Evolutionary conservation across 1,139 yeast genomes (phyloP), one percentile per base, ranked within the genome.

Genomic region (Kodamaea fungicola): DNA sequence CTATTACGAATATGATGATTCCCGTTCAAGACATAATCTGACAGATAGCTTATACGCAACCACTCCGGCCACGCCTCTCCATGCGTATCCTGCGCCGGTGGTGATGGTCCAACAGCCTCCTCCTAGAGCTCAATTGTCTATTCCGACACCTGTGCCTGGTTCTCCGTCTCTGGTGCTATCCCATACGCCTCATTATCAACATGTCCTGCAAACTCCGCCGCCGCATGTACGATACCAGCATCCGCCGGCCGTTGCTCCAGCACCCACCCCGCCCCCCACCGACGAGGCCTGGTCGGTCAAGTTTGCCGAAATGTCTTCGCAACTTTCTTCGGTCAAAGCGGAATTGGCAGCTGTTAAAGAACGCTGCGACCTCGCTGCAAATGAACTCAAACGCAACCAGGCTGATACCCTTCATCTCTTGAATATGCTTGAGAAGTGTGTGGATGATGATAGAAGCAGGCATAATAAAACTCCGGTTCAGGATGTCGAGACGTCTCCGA

Each of bases 401-500:
- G 47, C 63, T 35, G 83, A 78, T 47, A 62, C 76, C 54, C 67
- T 78, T 2, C 65, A 66, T 25, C 41, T 78, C 4, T 50, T 78
- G 28, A 83, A 78, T 33, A 51, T 72, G 33, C 47, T 77, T 33
- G 75, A 71, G 37, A 68, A 57, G 31, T 43, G 54, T 21, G 36
- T 48, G 19, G 27, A 32, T 8, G 25, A 37, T 6, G 46, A 40
- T 7, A 38, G 34, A 23, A 44, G 46, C 8, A 35, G 29, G 13
- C 30, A 34, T 12, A 47, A 43, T 32, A 44, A 41, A 25, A 49
- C 52, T 1, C 52, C 52, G 1, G 42, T 47, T 29, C 42, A 38
- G 8, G 47, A 46, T 19, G 34, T 38, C 5, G 45, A 44, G 13
- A 46, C 48, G 7, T 44, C 49, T 25, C 52, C 52, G 8, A 46